A percentile compares a stretch with the other conserved stretches of the same genome.
Evolutionary conservation across 805 yeast species (phyloP).

Genomic region (Candida ponderosae): DNA sequence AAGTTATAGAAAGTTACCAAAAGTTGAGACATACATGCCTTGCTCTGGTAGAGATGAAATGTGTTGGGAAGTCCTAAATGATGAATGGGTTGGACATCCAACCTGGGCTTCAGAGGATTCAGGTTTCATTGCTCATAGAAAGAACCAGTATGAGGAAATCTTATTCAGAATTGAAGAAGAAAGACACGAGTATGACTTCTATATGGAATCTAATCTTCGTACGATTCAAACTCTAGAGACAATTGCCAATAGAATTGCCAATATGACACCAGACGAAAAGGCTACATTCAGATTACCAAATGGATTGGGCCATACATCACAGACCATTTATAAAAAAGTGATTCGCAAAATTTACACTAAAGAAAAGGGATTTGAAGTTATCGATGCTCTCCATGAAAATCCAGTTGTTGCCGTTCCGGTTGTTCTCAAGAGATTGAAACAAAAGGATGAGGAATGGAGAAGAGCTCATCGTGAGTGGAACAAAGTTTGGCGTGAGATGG

Average conservation of each 20-base stretch:
- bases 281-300: conserved; percentile 80
- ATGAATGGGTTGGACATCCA: conserved; percentile 99
- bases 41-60: conserved; percentile 97
- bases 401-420: conserved; percentile 95
- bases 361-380: conserved; percentile 92
- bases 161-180: conserved; percentile 94
- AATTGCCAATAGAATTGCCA: conserved; percentile 86
- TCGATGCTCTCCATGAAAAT: conserved; percentile 89
- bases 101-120: conserved; percentile 99
- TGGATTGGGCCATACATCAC: conserved; percentile 87
- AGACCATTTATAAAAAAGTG: conserved; percentile 88
- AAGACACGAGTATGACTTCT: conserved; percentile 93
- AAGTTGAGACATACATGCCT: conserved; percentile 92
- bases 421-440: conserved; percentile 85
- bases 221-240: conserved; percentile 95
- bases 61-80: conserved; percentile 98
- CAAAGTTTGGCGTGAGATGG: conserved; percentile 97
- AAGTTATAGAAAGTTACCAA: conserved; percentile 86
- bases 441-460: conserved; percentile 98
- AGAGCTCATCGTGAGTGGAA: conserved; percentile 98
- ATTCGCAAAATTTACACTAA: conserved; percentile 88
- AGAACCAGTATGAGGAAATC: conserved; percentile 96
- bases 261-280: conserved; percentile 88
- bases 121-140: conserved; percentile 97
- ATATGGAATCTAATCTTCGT: conserved; percentile 89